Evolutionary conservation across 73 alveolate species (phyloP), one percentile per base, ranked within the genome.

Genomic region (Uronychia setigera): DNA sequence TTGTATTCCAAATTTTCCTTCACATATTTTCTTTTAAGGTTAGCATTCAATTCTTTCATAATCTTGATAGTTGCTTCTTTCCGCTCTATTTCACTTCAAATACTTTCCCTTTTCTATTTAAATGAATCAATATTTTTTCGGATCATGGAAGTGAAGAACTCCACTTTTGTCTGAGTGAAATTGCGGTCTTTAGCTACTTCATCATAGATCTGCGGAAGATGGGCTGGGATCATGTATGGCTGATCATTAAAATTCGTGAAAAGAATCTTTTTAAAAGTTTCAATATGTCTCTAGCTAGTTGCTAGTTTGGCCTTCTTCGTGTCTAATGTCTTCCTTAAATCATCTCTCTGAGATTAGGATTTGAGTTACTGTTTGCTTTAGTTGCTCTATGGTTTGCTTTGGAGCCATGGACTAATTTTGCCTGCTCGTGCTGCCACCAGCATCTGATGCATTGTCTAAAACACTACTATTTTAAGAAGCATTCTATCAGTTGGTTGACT

Each of bases 1-100:
- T 77, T 85, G 32, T 85, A 85, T 26, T 85, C 91, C 1, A 78
- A 67, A 77, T 85, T 34, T 81, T 85, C 77, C 76, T 77, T 85
- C 13, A 85, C 77, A 31, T 77, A 85, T 33, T 85, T 85, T 32
- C 81, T 33, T 60, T 85, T 85, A 26, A 85, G 76, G 29, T 28
- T 85, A 26, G 76, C 28, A 31, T 85, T 85, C 86, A 85, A 77
- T 26, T 85, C 91, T 9, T 46, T 35, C 85, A 85, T 76, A 14
- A 85, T 85, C 77, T 76, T 85, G 32, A 85, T 13, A 14, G 29
- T 14, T 1, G 86, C 91, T 76, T 76, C 34, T 31, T 85, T 85
- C 5, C 91, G 85, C 76, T 85, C 82, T 13, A 85, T 46, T 30
- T 85, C 77, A 13, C 32, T 30, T 26, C 34, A 29, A 26, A 85